Conservation (phyloP, 2,329 filamentous ascomycete species). For the Coleophoma cylindrospora region DNA sequence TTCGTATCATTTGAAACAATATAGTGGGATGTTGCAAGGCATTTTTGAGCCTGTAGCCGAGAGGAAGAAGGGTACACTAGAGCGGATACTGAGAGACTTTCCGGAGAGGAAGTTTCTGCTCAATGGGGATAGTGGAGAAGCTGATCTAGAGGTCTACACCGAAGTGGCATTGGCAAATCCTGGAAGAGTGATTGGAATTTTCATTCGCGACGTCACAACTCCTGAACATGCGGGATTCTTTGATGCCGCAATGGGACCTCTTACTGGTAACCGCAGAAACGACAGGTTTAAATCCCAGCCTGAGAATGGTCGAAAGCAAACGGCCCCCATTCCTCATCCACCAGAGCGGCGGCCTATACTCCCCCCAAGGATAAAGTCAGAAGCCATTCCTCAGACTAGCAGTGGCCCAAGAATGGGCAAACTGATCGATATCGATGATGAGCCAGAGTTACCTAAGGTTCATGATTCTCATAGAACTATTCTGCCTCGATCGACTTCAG, state of each 20-base stretch:
- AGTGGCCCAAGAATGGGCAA: constrained; percentile 41
- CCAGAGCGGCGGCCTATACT: constrained; percentile 17
- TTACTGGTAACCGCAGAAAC: constrained; percentile 17
- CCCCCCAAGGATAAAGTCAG: constrained; percentile 18
- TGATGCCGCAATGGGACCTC: constrained; percentile 40
- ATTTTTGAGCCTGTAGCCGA: constrained; percentile 98
- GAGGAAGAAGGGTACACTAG: constrained; percentile 82
- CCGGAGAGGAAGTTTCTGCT: constrained; percentile 84
- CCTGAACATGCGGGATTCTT: constrained; percentile 71
- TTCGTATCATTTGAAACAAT: constrained; percentile 93
- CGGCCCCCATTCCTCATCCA: constrained; percentile 5
- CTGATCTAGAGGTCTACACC: constrained; percentile 94
- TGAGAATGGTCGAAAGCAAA: constrained; percentile 12
- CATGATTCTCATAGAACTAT: constrained; percentile 27
- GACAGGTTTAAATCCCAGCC: constrained; percentile 11
- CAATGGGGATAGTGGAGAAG: constrained; percentile 93
- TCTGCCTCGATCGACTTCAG: constrained; percentile 21
- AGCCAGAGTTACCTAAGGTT: constrained; percentile 34
- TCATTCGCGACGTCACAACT: constrained; percentile 94
- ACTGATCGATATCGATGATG: constrained; percentile 56
- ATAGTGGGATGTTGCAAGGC: constrained; percentile 93
- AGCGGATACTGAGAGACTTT: constrained; percentile 83
- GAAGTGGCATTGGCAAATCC: constrained; percentile 85
- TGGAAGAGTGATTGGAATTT: constrained; percentile 74
- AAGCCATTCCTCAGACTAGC: constrained; percentile 25